Percentiles rank a stretch among this genome's conserved stretches.
Conservation (phyloP, 2,329 filamentous ascomycete species). For the Davidsoniella neocaledoniae region DNA sequence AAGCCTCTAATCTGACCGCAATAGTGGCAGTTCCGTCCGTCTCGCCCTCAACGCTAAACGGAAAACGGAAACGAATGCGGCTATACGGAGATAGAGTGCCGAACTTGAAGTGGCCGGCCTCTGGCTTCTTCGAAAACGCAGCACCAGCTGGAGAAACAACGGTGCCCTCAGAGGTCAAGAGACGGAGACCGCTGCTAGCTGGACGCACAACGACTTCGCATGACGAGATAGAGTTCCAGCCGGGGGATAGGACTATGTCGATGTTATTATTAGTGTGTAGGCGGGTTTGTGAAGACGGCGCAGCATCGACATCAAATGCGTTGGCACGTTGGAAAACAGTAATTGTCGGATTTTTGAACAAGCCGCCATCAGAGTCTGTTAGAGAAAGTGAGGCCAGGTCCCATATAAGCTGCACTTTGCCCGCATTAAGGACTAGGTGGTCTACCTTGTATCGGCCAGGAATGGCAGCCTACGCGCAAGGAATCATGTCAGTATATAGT, state of each 20-base stretch:
- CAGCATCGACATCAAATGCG: constrained; percentile 51
- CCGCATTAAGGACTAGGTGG: constrained; percentile 46
- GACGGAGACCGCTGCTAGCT: constrained; percentile 47
- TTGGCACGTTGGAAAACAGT: constrained; percentile 56
- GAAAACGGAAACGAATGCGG: constrained; percentile 45
- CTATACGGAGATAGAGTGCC: constrained; percentile 28
- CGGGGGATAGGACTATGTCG: constrained; percentile 55
- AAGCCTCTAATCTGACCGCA: constrained; percentile 57
- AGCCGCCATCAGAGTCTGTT: constrained; percentile 27
- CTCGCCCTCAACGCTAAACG: constrained; percentile 65
- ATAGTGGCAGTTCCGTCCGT: constrained; percentile 39
- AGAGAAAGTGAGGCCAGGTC: constrained; percentile 40
- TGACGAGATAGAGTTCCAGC: constrained; percentile 50
- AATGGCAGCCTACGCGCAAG: constrained; percentile 35
- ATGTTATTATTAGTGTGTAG: constrained; percentile 65
- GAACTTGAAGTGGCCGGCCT: constrained; percentile 37
- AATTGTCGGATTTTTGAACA: constrained; percentile 44
- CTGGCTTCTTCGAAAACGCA: constrained; percentile 29
- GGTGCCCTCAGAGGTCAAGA: constrained; percentile 43
- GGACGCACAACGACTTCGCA: constrained; percentile 46
- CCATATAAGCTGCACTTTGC: constrained; percentile 48
- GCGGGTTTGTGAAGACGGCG: constrained; percentile 52
- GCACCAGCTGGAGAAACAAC: constrained; percentile 25
- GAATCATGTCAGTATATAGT: constrained; percentile 17
- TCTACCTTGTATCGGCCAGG: constrained; percentile 63